Conservation (phyloP, 345 rosid genomes). For the Citrus mangshanensis region DNA sequence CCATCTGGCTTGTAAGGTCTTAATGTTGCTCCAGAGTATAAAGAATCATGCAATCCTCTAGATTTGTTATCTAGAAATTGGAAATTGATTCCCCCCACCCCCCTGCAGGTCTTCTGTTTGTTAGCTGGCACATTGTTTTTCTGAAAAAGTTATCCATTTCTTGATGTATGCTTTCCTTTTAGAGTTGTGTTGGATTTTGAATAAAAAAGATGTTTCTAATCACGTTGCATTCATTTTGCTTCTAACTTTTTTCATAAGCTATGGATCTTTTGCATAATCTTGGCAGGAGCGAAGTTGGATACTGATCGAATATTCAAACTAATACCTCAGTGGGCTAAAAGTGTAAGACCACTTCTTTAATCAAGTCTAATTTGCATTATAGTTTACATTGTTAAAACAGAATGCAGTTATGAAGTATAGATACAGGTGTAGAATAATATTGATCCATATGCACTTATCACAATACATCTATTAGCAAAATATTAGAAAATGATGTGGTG, state of each 20-base stretch:
- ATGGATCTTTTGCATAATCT: slow-evolving; percentile 17
- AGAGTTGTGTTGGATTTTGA: not conserved
- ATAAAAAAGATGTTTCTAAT: not conserved
- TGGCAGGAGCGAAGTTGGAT: slow-evolving; percentile 57
- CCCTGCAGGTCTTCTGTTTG: not conserved
- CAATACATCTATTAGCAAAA: not conserved
- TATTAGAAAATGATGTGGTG: not conserved
- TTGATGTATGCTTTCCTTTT: not conserved
- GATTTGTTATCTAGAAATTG: not conserved
- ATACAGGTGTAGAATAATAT: not conserved
- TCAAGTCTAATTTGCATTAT: not conserved
- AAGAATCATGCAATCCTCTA: not conserved
- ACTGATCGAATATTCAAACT: slow-evolving; percentile 58
- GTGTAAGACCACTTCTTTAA: slow-evolving; percentile 49
- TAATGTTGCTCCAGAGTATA: not conserved
- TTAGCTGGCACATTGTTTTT: not conserved
- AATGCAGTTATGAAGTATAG: not conserved
- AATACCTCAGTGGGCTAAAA: slow-evolving; percentile 77
- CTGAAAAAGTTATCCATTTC: not conserved
- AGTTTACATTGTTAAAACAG: not conserved
- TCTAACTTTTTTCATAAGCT: not conserved
- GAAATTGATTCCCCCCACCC: not conserved
- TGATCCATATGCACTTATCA: not conserved
- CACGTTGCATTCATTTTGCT: not conserved
- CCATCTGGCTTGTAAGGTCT: not conserved